Base-by-base conservation (phyloP, 1,284 basidiomycete genomes). In the Cerrena zonata region DNA sequence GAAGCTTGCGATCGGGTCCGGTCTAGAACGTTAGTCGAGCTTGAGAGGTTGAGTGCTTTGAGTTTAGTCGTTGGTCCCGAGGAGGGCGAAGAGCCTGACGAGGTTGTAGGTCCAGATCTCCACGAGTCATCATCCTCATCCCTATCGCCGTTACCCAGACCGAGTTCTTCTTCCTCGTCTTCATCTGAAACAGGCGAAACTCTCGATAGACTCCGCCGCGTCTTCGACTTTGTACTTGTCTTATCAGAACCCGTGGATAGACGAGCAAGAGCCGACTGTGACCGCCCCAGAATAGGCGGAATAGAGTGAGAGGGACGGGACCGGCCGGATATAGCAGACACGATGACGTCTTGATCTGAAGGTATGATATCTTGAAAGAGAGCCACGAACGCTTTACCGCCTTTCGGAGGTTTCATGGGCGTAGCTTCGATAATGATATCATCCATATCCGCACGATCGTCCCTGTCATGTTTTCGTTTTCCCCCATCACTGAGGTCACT, bases 351-450 rank as follows among this genome's bases (percentile, higher is more conserved):
- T 34, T 34, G 30, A 15, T 34, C 15, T 25, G 55, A 51, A 19
- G 56, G 50, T 47, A 52, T 37, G 19, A 48, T 58, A 53, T 88
- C 85, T 30, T 86, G 78, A 58, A 90, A 90, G 37, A 90, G 67
- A 19, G 76, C 66, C 52, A 77, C 79, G 70, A 89, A 90, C 1
- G 74, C 72, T 61, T 77, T 83, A 47, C 73, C 72, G 42, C 76
- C 74, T 18, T 67, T 66, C 4, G 74, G 71, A 24, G 70, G 69
- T 64, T 89, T 90, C 51, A 82, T 71, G 11, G 88, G 87, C 4
- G 87, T 86, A 57, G 86, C 80, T 34, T 72, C 77, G 5, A 89
- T 69, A 60, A 84, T 81, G 11, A 76, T 77, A 18, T 72, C 67
- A 53, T 78, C 69, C 27, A 58, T 63, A 15, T 56, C 56, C 13